These are phyloP conservation scores for Rhodotorula sp. DNA, from an alignment of 1,284 basidiomycete species.

Conservation along the genomic window DNA sequence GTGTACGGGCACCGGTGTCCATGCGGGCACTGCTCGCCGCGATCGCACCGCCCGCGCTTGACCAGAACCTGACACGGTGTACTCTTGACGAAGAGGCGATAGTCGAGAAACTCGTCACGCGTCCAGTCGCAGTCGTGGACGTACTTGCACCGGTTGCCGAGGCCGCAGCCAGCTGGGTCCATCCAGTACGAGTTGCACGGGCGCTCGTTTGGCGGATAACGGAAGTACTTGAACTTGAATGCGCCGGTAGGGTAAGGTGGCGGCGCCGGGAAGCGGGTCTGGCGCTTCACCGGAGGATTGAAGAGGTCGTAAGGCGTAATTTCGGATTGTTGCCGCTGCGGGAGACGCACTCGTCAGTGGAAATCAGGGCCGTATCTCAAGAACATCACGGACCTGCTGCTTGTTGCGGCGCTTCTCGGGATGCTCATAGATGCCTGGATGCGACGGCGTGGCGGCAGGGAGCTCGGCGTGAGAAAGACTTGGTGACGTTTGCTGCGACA, in stretches of 20 bases:
- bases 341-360: no score
- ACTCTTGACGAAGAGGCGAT: background rate
- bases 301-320: no score
- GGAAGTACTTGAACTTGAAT: background rate
- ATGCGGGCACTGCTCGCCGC: background rate
- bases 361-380: no score
- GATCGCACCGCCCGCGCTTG: background rate
- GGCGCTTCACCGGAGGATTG: background rate
- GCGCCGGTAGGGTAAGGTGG: background rate
- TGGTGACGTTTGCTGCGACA: no score
- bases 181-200: background rate
- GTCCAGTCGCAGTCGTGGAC: background rate
- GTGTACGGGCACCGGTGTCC: conserved; percentile 1
- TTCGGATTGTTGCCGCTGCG: no score
- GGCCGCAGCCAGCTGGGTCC: background rate
- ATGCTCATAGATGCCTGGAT: no score
- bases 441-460: no score
- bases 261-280: background rate
- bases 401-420: no score
- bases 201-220: background rate
- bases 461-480: no score
- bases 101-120: background rate
- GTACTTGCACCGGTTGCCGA: background rate
- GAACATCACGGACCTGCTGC: no score
- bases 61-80: background rate